A percentile compares a stretch with the other conserved stretches of the same genome.
These are phyloP conservation scores for Magnusiomyces suaveolens DNA, from an alignment of 1,139 yeast species.

Conservation along the genomic window DNA sequence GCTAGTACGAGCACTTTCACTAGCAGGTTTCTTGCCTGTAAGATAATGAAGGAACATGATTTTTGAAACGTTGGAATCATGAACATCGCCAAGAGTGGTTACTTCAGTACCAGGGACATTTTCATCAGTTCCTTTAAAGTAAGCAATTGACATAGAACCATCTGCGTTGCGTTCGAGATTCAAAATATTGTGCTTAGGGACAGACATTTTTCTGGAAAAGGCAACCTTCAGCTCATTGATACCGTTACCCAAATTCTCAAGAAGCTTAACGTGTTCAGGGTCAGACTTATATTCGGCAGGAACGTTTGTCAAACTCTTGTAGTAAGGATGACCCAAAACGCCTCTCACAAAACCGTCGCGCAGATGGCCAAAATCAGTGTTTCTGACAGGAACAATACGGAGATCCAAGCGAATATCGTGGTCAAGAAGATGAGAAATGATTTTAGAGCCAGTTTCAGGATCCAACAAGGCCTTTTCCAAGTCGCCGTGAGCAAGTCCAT, in stretches of 20 bases:
- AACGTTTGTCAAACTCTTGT: constrained; percentile 33
- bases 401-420: constrained; percentile 56
- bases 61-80: constrained; percentile 40
- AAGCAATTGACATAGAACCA: constrained; percentile 42
- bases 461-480: constrained; percentile 51
- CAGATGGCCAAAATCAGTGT: constrained; percentile 81
- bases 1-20: constrained; percentile 32
- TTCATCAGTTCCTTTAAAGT: constrained; percentile 31
- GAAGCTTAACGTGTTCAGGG: constrained; percentile 5
- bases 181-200: constrained; percentile 52
- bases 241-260: constrained; percentile 28
- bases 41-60: constrained; percentile 52
- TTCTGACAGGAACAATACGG: constrained; percentile 74
- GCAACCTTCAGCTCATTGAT: constrained; percentile 31
- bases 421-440: constrained; percentile 49
- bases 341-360: constrained; percentile 84
- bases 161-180: constrained; percentile 39
- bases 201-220: constrained; percentile 32
- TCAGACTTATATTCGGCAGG: not conserved
- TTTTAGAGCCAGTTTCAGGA: constrained; percentile 43
- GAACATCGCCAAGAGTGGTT: constrained; percentile 31
- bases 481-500: constrained; percentile 23
- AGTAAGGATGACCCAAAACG: constrained; percentile 45
- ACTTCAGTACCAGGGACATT: constrained; percentile 30
- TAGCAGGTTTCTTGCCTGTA: constrained; percentile 52